Base-by-base conservation (phyloP, 208 protist species). In the Leishmania gerbilli region DNA sequence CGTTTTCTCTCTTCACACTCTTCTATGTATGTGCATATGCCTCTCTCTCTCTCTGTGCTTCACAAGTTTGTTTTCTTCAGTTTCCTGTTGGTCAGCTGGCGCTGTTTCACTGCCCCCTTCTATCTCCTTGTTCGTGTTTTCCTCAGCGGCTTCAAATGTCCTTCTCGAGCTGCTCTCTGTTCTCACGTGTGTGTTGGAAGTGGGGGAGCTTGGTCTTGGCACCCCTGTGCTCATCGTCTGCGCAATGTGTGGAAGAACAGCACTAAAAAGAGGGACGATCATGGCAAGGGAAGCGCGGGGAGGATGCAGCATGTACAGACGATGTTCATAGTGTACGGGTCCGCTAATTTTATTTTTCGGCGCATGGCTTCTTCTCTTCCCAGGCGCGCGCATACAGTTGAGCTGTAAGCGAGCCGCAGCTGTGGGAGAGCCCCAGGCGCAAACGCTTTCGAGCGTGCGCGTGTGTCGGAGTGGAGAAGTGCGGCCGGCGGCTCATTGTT, bases 261-360 rank as follows among this genome's bases (percentile, higher is more conserved):
- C 27, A 37, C 40, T 2, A 53, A 31, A 1, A 15, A 74, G 40
- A 55, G 42, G 67, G 21, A 31, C 2, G 42, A 40, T n/a, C 21
- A 13, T n/a, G 67, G 34, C 17, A 15, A 49, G 67, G 67, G 2
- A 49, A n/a, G 34, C 40, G 40, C 4, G 40, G 13, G 69, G 67
- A 47, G 45, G 42, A 53, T 53, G 69, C 45, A 31, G 69, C 27
- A 74, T 74, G 69, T 74, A 74, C 45, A 74, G 69, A 74, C 40
- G 45, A 74, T 74, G 69, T 74, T 74, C 21, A 74, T 74, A 74
- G 13, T 34, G 3, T 31, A 55, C 31, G 13, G 5, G 37, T 19
- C 27, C 45, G 45, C 9, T 53, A 13, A n/a, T 9, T 51, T 31
- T 74, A 3, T 53, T 13, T 53, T 74, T 74, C 9, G 51, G 31